phyloP scores from a whole-genome alignment of 176 grass and related monocot genomes.

The Aegilops longissima region DNA sequence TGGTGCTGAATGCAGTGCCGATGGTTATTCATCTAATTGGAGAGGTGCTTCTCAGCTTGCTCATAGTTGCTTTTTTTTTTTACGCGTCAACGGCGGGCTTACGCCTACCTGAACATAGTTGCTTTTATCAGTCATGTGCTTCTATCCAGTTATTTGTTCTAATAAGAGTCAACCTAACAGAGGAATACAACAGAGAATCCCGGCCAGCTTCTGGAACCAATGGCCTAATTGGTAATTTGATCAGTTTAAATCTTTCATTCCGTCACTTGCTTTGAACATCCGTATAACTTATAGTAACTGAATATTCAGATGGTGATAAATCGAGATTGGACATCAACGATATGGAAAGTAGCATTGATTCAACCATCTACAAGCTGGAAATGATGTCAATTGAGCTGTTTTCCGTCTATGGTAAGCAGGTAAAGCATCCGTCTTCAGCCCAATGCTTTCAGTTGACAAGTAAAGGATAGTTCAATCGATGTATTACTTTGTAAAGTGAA shows the following conservation, averaged over 20 bases:
- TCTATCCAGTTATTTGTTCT: not conserved
- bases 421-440: constrained; percentile 24
- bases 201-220: constrained; percentile 41
- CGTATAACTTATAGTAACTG: constrained; percentile 22
- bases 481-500: constrained; percentile 3
- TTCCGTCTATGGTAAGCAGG: constrained; percentile 86
- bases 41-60: constrained; percentile 47
- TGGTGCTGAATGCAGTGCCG: constrained; percentile 36
- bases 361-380: constrained; percentile 85
- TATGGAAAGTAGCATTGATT: constrained; percentile 43
- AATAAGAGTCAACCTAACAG: constrained; percentile 41
- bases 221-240: constrained; percentile 53
- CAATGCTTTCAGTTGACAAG: not conserved
- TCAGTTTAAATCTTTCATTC: constrained; percentile 12
- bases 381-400: constrained; percentile 81
- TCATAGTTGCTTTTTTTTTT: constrained; percentile 2
- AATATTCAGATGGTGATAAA: constrained; percentile 61
- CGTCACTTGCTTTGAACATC: constrained; percentile 2
- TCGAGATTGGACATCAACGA: constrained; percentile 50
- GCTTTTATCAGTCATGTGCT: not conserved
- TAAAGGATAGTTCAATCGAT: not conserved
- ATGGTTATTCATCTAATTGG: constrained; percentile 57
- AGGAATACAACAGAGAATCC: constrained; percentile 53
- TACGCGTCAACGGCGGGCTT: no score
- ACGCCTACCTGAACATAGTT: not conserved